phyloP scores from a whole-genome alignment of 768 basidiomycete species.

The Cubamyces lactineus region DNA sequence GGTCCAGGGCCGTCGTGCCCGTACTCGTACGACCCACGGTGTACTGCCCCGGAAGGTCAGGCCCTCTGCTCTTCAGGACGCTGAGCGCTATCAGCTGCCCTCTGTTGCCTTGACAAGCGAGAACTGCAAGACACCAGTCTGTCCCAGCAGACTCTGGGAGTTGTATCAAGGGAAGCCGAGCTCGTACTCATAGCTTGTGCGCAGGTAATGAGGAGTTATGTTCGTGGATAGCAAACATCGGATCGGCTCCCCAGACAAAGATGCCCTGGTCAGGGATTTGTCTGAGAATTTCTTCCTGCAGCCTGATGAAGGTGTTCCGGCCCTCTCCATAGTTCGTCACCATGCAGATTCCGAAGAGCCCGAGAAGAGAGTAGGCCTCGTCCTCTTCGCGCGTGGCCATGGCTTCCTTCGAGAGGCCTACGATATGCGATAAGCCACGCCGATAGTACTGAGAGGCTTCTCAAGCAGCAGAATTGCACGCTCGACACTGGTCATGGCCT shows the following conservation, averaged over 20 bases:
- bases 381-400: constrained; percentile 12
- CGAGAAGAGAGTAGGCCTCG: constrained; percentile 13
- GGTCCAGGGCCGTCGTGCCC: no score
- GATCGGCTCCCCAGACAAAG: not conserved
- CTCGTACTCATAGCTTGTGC: constrained; percentile 1
- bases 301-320: constrained; percentile 3
- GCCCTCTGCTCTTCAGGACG: not conserved
- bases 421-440: constrained; percentile 9
- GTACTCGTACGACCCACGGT: no score
- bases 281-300: constrained; percentile 11
- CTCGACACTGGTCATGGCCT: constrained; percentile 5
- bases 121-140: not conserved
- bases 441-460: not conserved
- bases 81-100: not conserved
- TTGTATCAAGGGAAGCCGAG: not conserved
- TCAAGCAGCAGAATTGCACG: not conserved
- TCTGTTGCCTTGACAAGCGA: not conserved
- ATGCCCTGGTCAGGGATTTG: constrained; percentile 6
- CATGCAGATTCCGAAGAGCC: constrained; percentile 7
- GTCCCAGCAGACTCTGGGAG: no score
- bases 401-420: constrained; percentile 8
- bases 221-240: no score
- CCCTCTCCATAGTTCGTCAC: constrained; percentile 11
- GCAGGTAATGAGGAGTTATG: not conserved
- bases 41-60: no score